Evolutionary conservation across 1,284 basidiomycete species (phyloP).

Genomic region (Leccinum laetum): DNA sequence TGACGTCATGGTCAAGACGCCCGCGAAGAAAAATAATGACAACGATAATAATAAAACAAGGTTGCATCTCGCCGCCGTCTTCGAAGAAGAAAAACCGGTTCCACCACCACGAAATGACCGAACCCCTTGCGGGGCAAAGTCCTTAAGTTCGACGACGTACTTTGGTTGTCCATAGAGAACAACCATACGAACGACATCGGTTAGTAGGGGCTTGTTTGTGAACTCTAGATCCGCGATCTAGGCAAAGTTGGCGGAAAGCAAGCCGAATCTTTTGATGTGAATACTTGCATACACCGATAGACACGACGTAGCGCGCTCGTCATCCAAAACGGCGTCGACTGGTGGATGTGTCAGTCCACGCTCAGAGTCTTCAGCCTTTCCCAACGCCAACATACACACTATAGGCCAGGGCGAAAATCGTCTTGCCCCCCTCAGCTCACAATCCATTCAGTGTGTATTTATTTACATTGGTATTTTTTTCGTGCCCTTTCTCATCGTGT

Average conservation of each 20-base stretch:
- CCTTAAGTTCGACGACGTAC: no score
- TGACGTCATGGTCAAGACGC: slow-evolving; percentile 50
- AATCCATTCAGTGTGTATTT: slow-evolving; percentile 73
- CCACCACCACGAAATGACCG: slow-evolving; percentile 62
- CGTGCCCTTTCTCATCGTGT: slow-evolving; percentile 12
- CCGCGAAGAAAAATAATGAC: slow-evolving; percentile 35
- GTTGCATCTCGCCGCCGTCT: slow-evolving; percentile 41
- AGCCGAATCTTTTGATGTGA: no score
- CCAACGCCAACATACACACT: slow-evolving; percentile 62
- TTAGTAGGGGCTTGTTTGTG: no score
- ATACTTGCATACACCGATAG: no score
- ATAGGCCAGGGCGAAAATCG: slow-evolving; percentile 89
- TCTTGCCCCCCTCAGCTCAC: slow-evolving; percentile 89
- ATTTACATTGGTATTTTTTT: slow-evolving; percentile 2
- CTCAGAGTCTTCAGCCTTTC: slow-evolving; percentile 67
- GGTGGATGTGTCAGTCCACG: slow-evolving; percentile 70
- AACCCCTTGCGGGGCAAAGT: no score
- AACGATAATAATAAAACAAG: no score
- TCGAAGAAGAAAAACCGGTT: slow-evolving; percentile 59
- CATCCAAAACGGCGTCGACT: slow-evolving; percentile 51
- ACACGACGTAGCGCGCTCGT: no score
- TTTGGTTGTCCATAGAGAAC: no score
- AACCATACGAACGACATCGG: no score
- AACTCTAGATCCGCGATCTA: no score
- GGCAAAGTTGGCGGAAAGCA: no score